Evolutionary conservation across 768 basidiomycete genomes (phyloP).

Genomic region (Pulveroboletus sp.): DNA sequence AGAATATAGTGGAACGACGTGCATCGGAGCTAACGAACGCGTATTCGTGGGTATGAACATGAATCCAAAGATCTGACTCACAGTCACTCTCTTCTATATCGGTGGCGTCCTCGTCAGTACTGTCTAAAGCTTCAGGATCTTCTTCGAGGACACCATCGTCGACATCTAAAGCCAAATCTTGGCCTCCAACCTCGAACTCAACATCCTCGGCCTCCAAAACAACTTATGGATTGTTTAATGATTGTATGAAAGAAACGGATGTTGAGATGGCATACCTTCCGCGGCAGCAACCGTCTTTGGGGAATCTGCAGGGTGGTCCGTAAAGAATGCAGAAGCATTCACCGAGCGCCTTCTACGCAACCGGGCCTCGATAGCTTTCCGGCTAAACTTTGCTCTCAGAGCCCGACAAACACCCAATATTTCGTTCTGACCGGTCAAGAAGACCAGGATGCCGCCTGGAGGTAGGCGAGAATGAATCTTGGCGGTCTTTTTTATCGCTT

Average conservation of each 20-base stretch:
- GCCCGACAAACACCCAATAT: slow-evolving; percentile 80
- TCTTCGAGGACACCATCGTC: slow-evolving; percentile 55
- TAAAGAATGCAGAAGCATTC: slow-evolving; percentile 27
- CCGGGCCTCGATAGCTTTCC: slow-evolving; percentile 54
- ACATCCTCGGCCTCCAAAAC: slow-evolving; percentile 80
- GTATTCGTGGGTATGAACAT: slow-evolving; percentile 1
- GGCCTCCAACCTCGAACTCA: slow-evolving; percentile 51
- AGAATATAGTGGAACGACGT: slow-evolving; percentile 91
- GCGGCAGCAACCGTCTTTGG: slow-evolving; percentile 15
- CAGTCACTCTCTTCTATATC: slow-evolving; percentile 66
- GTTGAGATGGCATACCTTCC: slow-evolving; percentile 10
- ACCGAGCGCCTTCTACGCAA: slow-evolving; percentile 33
- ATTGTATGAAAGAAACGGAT: background rate
- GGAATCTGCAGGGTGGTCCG: slow-evolving; percentile 17
- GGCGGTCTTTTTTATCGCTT: slow-evolving; percentile 83
- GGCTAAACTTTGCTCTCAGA: slow-evolving; percentile 73
- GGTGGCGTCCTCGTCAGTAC: slow-evolving; percentile 56
- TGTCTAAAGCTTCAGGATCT: slow-evolving; percentile 73
- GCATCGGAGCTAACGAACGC: slow-evolving; percentile 70
- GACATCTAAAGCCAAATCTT: slow-evolving; percentile 63
- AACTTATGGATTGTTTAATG: slow-evolving; percentile 34
- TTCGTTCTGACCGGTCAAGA: slow-evolving; percentile 95
- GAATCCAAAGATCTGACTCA: slow-evolving; percentile 28
- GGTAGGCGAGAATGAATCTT: slow-evolving; percentile 94
- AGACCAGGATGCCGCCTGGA: slow-evolving; percentile 88